Evolutionary conservation across 2,329 filamentous ascomycete genomes (phyloP).

Genomic region (Alternaria arbusti): DNA sequence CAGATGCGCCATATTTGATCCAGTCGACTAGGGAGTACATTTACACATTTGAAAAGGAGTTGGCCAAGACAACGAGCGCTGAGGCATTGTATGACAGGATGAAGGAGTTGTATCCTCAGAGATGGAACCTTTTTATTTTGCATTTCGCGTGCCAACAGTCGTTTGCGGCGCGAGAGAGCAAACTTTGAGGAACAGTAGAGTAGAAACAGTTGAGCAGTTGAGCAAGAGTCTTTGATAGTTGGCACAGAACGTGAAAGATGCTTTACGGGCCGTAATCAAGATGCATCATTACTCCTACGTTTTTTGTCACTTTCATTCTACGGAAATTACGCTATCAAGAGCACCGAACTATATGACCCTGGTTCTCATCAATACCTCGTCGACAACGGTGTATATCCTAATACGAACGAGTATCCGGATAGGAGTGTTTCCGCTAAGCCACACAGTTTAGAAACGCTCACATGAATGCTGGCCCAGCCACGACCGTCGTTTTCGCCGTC

Average conservation of each 20-base stretch:
- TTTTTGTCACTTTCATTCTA: background rate
- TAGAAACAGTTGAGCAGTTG: background rate
- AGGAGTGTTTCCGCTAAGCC: background rate
- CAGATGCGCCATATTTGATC: background rate
- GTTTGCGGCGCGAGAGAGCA: background rate
- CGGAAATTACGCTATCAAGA: background rate
- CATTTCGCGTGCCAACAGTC: background rate
- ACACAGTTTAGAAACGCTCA: background rate
- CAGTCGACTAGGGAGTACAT: background rate
- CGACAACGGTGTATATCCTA: background rate
- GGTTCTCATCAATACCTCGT: background rate
- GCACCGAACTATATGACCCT: background rate
- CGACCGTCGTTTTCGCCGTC: background rate
- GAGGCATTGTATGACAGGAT: background rate
- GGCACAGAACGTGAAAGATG: background rate
- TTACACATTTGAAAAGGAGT: background rate
- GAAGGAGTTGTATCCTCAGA: background rate
- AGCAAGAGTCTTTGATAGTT: background rate
- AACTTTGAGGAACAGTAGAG: background rate
- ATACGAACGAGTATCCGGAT: background rate
- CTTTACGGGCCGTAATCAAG: background rate
- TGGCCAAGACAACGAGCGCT: background rate
- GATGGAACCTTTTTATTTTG: background rate
- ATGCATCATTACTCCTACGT: background rate
- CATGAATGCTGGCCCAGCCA: background rate